Evolutionary conservation across 2,329 filamentous ascomycete species (phyloP), one percentile per base, ranked within the genome.

Genomic region (Trichophyton schoenleinii): DNA sequence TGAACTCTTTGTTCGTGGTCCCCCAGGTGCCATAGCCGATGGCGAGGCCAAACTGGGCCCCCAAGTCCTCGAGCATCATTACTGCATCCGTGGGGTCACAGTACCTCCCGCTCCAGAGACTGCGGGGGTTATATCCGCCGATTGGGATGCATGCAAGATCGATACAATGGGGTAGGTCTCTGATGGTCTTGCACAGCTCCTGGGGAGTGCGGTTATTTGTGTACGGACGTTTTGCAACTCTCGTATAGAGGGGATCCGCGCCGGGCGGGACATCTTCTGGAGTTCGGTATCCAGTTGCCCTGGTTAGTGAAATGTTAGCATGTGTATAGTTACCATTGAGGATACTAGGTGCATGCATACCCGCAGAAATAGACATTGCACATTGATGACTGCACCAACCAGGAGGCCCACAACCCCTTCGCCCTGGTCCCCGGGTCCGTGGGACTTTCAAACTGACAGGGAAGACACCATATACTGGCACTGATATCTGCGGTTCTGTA

Each of bases 1-100:
- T 25, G 22, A 95, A 87, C 63, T 91, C 87, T 73, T 97, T 92
- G 63, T 84, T 80, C 0, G 91, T 96, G 67, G 96, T 74, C 0
- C 89, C 86, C 90, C 91, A 96, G 0, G 88, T 78, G 1, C 91
- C 91, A 91, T 91, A 96, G 71, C 96, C 92, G 67, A 96, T 96
- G 1, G 84, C 91, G 76, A 96, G 80, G 22, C 91, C 91, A 18
- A 77, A 79, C 68, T 82, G 79, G 77, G 91, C 96, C 81, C 28
- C 81, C 0, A 89, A 95, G 68, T 96, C 91, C 5, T 79, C 73
- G 73, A 96, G 96, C 67, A 97, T 96, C 68, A 94, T 89, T 42
- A 96, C 91, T 0, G 87, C 83, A 71, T 97, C 92, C 66, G 84
- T 86, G 0, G 92, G 92, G 71, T 95, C 88, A 6, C 88, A 87